Percentiles rank a stretch among this genome's conserved stretches.
These are phyloP conservation scores for Mangifera indica DNA, from an alignment of 345 rosid genomes.

Conservation along the genomic window DNA sequence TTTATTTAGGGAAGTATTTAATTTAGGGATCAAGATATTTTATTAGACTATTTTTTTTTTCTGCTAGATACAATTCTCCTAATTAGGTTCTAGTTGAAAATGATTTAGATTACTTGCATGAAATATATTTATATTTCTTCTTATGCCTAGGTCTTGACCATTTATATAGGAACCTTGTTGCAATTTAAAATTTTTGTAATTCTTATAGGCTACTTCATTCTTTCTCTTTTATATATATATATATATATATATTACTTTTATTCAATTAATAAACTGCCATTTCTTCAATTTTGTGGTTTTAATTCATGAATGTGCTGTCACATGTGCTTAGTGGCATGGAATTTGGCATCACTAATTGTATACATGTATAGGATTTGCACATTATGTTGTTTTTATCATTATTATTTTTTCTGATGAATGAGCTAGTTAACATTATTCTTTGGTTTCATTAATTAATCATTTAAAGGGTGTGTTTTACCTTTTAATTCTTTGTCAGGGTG, in stretches of 20 bases:
- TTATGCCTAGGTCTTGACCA: not conserved
- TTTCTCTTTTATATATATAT: not conserved
- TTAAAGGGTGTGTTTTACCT: conserved; percentile 5
- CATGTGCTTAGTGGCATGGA: not conserved
- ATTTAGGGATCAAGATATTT: not conserved
- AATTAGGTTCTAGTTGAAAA: not conserved
- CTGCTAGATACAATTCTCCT: not conserved
- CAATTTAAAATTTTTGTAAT: too few relatives aligned
- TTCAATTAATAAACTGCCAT: not conserved
- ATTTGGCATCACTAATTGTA: not conserved
- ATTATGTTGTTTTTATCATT: not conserved
- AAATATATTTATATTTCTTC: too few relatives aligned
- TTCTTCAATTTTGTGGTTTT: not conserved
- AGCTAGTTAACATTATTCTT: not conserved
- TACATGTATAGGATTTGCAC: not conserved
- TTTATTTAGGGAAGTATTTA: not conserved
- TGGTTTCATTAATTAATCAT: not conserved
- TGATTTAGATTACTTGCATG: not conserved
- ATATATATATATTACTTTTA: not conserved
- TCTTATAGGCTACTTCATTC: not conserved
- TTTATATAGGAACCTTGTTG: not conserved
- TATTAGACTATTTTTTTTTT: too few relatives aligned
- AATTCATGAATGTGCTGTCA: not conserved
- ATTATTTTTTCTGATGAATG: not conserved
- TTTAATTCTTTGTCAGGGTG: conserved; percentile 35